phyloP scores from a whole-genome alignment of 768 basidiomycete genomes.

The Boletus rubropictus region DNA sequence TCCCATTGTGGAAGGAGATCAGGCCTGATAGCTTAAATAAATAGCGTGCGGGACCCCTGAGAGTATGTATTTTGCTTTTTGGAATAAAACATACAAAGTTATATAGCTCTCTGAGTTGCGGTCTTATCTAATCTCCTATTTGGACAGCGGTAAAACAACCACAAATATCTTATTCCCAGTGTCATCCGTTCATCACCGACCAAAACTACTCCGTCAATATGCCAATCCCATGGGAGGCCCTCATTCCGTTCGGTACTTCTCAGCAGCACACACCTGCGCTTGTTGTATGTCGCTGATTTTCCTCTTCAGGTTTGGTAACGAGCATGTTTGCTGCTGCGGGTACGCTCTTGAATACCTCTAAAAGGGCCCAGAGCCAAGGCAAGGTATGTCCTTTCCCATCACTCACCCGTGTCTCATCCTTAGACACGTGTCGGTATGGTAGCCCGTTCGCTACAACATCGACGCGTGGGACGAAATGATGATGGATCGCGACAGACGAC shows the following conservation, averaged over 20 bases:
- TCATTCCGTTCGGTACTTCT: constrained; percentile 83
- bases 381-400: constrained; percentile 51
- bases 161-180: constrained; percentile 16
- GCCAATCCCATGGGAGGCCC: constrained; percentile 97
- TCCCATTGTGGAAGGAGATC: constrained; percentile 2
- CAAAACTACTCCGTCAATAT: constrained; percentile 38
- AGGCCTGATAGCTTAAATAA: neutral
- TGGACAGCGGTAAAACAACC: constrained; percentile 8
- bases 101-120: too few species aligned
- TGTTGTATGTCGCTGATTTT: constrained; percentile 4
- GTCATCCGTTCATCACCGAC: neutral
- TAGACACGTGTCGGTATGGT: neutral
- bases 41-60: neutral
- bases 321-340: constrained; percentile 88
- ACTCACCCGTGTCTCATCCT: neutral
- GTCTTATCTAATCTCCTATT: neutral
- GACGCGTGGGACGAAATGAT: constrained; percentile 95
- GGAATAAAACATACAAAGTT: too few species aligned
- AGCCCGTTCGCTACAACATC: constrained; percentile 81
- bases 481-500: constrained; percentile 84
- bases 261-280: rapidly evolving
- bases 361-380: constrained; percentile 79
- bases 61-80: neutral
- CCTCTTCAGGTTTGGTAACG: constrained; percentile 66
- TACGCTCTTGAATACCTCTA: constrained; percentile 75